Conservation (phyloP, 345 rosid species). For the Citropsis articulata region DNA sequence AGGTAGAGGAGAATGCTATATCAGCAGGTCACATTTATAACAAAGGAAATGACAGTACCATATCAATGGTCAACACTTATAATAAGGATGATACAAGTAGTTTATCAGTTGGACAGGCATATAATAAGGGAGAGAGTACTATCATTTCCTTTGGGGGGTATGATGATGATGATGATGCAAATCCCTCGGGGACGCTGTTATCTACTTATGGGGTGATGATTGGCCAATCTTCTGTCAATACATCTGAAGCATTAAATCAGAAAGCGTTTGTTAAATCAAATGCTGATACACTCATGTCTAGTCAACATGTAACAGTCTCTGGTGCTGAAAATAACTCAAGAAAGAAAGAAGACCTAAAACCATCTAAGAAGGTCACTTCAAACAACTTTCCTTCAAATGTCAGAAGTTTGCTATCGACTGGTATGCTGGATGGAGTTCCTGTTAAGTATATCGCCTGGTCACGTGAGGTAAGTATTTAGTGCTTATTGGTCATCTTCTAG, state of each 20-base stretch:
- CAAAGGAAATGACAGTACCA: constrained; percentile 31
- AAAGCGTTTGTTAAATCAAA: constrained; percentile 28
- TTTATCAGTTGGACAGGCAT: constrained; percentile 35
- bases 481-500: background rate
- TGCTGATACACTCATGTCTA: constrained; percentile 16
- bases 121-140: constrained; percentile 51
- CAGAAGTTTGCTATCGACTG: constrained; percentile 58
- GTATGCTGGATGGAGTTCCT: constrained; percentile 59
- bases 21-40: constrained; percentile 41
- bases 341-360: constrained; percentile 39
- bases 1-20: constrained; percentile 37
- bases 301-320: constrained; percentile 11
- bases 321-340: constrained; percentile 22
- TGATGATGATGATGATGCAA: constrained; percentile 50
- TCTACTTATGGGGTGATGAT: constrained; percentile 46
- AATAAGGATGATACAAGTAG: constrained; percentile 26
- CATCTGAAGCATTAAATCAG: constrained; percentile 24
- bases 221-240: constrained; percentile 35
- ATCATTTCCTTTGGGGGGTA: constrained; percentile 65
- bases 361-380: constrained; percentile 32
- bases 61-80: constrained; percentile 30
- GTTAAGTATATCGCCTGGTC: constrained; percentile 57
- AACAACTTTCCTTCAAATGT: constrained; percentile 58
- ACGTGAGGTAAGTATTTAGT: constrained; percentile 41
- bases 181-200: constrained; percentile 36